Evolutionary conservation across 106 monocot species (phyloP).

Genomic region (Dioscorea alata): DNA sequence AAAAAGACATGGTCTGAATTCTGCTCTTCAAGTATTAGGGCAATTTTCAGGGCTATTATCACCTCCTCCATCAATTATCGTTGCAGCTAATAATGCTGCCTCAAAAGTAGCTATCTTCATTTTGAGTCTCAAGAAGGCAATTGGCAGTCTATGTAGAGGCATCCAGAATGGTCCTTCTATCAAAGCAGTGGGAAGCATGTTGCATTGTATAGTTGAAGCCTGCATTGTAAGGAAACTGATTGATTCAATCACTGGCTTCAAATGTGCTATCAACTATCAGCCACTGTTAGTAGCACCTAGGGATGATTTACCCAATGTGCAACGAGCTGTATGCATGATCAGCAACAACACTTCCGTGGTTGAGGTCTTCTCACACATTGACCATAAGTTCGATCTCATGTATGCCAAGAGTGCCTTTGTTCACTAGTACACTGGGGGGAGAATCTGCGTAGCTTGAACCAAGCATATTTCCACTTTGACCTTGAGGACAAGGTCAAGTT

Average conservation of each 20-base stretch:
- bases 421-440: too few species aligned
- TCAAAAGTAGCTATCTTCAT: slow-evolving; percentile 68
- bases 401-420: too few species aligned
- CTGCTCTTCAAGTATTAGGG: slow-evolving; percentile 67
- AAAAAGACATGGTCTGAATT: slow-evolving; percentile 65
- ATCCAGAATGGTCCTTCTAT: slow-evolving; percentile 28
- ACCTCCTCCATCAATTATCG: slow-evolving; percentile 60
- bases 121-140: slow-evolving; percentile 46
- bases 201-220: slow-evolving; percentile 93
- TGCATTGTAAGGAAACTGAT: slow-evolving; percentile 87
- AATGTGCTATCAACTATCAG: too few species aligned
- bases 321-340: too few species aligned
- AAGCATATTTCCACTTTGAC: too few species aligned
- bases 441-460: too few species aligned
- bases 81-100: slow-evolving; percentile 79
- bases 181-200: slow-evolving; percentile 86
- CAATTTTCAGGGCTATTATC: slow-evolving; percentile 67
- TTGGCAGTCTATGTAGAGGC: slow-evolving; percentile 15
- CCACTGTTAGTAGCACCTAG: too few species aligned
- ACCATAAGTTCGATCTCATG: too few species aligned
- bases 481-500: too few species aligned
- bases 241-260: slow-evolving; percentile 35
- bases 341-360: too few species aligned
- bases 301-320: too few species aligned
- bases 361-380: too few species aligned